A percentile compares a stretch with the other conserved stretches of the same genome.
These are phyloP conservation scores for Boletus reticuloceps DNA, from an alignment of 768 basidiomycete species.

Conservation along the genomic window DNA sequence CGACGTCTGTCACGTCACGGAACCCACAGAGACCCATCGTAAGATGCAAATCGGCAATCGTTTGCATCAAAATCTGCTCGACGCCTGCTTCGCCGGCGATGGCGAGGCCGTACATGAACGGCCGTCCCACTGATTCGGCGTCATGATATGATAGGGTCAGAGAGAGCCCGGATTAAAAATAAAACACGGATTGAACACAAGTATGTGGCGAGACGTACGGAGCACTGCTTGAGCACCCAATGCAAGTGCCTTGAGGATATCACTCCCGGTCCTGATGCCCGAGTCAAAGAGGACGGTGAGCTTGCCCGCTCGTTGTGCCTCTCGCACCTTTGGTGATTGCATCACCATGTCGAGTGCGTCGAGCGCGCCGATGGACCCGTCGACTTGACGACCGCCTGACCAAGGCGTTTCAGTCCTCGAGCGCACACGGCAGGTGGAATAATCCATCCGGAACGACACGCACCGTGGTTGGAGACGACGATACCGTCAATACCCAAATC, in stretches of 20 bases:
- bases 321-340: slow-evolving; percentile 54
- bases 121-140: slow-evolving; percentile 34
- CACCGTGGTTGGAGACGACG: slow-evolving; percentile 79
- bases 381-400: slow-evolving; percentile 69
- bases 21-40: slow-evolving; percentile 44
- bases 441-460: slow-evolving; percentile 4
- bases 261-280: slow-evolving; percentile 53
- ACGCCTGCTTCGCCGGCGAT: slow-evolving; percentile 48
- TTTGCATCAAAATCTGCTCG: slow-evolving; percentile 44
- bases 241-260: slow-evolving; percentile 54
- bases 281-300: slow-evolving; percentile 70
- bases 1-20: slow-evolving; percentile 35
- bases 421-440: neutral
- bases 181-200: neutral
- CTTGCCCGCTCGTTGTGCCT: slow-evolving; percentile 56
- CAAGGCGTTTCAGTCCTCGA: neutral
- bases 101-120: slow-evolving; percentile 47
- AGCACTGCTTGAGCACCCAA: slow-evolving; percentile 55
- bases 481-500: slow-evolving; percentile 68
- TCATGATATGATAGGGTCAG: neutral
- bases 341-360: slow-evolving; percentile 68
- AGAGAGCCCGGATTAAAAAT: neutral
- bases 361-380: slow-evolving; percentile 74
- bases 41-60: slow-evolving; percentile 43
- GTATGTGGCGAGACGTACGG: slow-evolving; percentile 23